Evolutionary conservation across 305 asterid genomes (phyloP).

Genomic region (Solanum hybrid): DNA sequence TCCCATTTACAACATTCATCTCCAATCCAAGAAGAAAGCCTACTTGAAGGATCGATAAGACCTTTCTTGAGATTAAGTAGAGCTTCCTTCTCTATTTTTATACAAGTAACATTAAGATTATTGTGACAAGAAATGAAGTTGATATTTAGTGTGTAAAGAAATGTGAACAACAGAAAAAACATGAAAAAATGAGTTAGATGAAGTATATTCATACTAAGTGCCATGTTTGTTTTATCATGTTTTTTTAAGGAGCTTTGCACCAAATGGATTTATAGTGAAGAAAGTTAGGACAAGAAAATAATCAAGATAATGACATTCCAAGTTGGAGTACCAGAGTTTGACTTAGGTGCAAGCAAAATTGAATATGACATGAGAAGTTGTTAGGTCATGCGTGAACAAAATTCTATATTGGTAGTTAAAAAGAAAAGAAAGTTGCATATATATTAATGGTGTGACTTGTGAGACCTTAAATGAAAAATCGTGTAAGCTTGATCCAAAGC

Average conservation of each 20-base stretch:
- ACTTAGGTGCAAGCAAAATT: neutral
- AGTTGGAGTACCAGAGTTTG: neutral
- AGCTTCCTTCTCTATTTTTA: slow-evolving; percentile 9
- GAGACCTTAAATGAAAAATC: neutral
- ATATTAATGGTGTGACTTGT: too few relatives aligned
- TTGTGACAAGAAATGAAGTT: neutral
- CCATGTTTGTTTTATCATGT: neutral
- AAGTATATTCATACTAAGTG: neutral
- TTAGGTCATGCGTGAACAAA: neutral
- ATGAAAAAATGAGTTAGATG: neutral
- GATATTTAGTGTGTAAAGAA: neutral
- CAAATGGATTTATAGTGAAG: neutral
- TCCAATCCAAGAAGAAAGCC: slow-evolving; percentile 26
- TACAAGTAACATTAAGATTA: neutral
- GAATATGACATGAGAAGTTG: neutral
- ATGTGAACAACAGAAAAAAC: neutral
- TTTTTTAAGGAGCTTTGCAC: neutral
- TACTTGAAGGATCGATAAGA: slow-evolving; percentile 16
- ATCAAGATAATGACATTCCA: neutral
- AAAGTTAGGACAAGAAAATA: neutral
- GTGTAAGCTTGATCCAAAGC: neutral
- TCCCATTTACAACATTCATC: slow-evolving; percentile 25
- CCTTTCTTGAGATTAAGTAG: slow-evolving; percentile 14
- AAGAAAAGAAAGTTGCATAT: neutral
- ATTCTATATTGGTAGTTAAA: neutral